Evolutionary conservation across 768 basidiomycete genomes (phyloP), one percentile per base, ranked within the genome.

Genomic region (Coprinellus micaceus): DNA sequence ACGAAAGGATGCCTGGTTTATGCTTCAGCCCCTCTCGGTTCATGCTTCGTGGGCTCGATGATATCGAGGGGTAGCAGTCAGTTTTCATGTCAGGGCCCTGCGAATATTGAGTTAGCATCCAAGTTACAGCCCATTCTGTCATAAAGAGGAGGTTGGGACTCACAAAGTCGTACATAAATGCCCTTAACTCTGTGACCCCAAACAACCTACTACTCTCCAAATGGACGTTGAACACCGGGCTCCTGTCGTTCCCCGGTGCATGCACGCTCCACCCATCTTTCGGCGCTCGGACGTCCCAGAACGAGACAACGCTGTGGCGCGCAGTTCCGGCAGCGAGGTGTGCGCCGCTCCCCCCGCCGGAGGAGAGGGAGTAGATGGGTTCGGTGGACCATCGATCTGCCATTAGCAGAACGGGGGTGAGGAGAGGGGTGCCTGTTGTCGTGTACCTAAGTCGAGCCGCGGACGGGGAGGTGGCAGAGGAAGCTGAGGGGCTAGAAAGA

Each of bases 181-280:
- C 81, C 43, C 90, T 72, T 60, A 82, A 84, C 65, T 92, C 84
- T 9, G 88, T 91, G 3, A 76, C 89, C 11, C 89, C 91, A 60
- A 87, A 93, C 44, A 91, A 69, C 39, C 91, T 82, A 15, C 88
- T 86, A 59, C 88, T 85, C 67, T 94, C 91, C 21, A 91, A 71
- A 30, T 85, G 66, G 47, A 93, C 67, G 5, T 81, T 78, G 67
- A 92, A 94, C 2, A 93, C 88, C 0, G 91, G 91, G 1, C 88
- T 90, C 1, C 77, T 71, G 63, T 91, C 89, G 63, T 89, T 89
- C 4, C 86, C 85, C 1, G 91, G 91, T 2, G 86, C 86, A 65
- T 91, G 83, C 5, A 91, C 83, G 61, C 86, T 89, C 85, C 88
- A 91, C 2, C 91, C 90, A 25, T 50, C 63, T 3, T 64, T 69